Evolutionary conservation across 176 grass and related monocot species (phyloP).

Genomic region (Cenchrus fungigraminus): DNA sequence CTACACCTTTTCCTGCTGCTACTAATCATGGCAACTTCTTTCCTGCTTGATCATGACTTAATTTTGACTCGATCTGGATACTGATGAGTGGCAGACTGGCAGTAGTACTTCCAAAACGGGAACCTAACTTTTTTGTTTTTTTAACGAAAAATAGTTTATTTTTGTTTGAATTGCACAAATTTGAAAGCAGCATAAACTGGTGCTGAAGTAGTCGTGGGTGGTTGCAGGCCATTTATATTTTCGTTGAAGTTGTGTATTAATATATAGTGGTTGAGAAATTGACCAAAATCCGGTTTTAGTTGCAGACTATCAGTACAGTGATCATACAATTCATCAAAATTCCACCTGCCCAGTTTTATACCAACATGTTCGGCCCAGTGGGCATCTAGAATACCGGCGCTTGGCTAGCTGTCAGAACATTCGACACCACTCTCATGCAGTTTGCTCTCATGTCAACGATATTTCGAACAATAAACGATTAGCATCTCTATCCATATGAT

Average conservation of each 20-base stretch:
- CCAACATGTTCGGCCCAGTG: neutral
- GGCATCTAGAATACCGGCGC: neutral
- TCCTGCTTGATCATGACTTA: neutral
- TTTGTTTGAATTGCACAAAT: neutral
- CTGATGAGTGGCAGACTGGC: neutral
- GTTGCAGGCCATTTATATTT: neutral
- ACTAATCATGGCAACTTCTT: neutral
- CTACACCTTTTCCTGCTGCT: neutral
- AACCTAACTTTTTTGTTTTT: neutral
- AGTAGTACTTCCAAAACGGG: neutral
- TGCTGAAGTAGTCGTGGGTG: neutral
- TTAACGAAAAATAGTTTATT: neutral
- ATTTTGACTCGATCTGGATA: neutral
- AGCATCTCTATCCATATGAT: constrained; percentile 22
- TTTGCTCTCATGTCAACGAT: neutral
- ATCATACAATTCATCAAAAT: neutral
- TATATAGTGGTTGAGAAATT: constrained; percentile 8
- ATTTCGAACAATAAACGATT: neutral
- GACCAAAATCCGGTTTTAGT: neutral
- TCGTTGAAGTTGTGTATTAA: neutral
- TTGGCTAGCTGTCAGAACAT: constrained; percentile 17
- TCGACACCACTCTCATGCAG: neutral
- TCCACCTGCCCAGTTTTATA: neutral
- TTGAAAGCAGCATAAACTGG: neutral
- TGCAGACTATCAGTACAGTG: neutral